Base-by-base conservation (phyloP, 305 asterid species). In the Rubia tinctorum region DNA sequence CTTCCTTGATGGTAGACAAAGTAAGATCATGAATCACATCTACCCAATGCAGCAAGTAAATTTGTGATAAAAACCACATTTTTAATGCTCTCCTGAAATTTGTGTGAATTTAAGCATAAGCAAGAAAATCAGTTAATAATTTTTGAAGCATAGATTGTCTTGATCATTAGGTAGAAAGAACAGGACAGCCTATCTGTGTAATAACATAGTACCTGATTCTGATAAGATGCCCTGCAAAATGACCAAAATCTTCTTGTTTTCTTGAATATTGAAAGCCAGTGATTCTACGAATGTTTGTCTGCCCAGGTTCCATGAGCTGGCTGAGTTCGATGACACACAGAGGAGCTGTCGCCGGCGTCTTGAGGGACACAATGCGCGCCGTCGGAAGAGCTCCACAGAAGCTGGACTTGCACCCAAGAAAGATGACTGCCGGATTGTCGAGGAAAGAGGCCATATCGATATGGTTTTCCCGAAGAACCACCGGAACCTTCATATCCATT, bases 281-380 rank as follows among this genome's bases (percentile, higher is more conserved):
- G 43, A 39, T 15, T 60, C 42, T 20, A 53, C 20, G 42, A 18
- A 18, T 18, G 71, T 43, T 43, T 79, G 58, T 45, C 63, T 20
- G 60, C 43, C 69, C 78, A 88, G 93, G 80, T 88, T 88, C 72
- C 93, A 86, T 27, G 88, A 73, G 78, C 78, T 88, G 59, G 61
- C 88, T 4, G 93, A 88, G 72, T 86, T 88, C 51, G 93, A 88
- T 37, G 82, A 80, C 63, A 66, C 86, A 2, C 86, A 88, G 79
- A 81, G 89, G 75, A 88, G 93, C 17, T 88, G 93, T 69, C 90
- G 93, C 72, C 66, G 79, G 8, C 89, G 86, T 34, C 66, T 88
- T 49, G 87, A 85, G 0, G 90, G 93, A 34, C 90, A 88, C 79
- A 88, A 88, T 22, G 83, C 83, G 74, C 85, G 90, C 23, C 86